Percentiles rank a stretch among this genome's conserved stretches.
phyloP scores from a whole-genome alignment of 306 rosid species.

The Gillenia trifoliata region DNA sequence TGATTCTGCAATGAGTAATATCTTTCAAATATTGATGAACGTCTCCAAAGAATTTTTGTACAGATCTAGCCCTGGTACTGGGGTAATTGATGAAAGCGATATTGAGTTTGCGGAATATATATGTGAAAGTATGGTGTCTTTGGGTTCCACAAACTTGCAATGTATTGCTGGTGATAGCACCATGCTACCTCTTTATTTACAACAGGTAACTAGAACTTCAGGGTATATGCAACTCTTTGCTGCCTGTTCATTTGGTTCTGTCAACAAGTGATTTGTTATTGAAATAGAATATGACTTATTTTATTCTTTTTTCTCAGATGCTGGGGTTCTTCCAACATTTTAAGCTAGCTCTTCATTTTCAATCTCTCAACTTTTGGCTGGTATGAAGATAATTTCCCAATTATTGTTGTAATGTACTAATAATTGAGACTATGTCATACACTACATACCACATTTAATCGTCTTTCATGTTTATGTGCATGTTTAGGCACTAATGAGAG shows the following conservation, averaged over 20 bases:
- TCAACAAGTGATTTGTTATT: background rate
- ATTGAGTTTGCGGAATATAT: constrained; percentile 69
- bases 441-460: constrained; percentile 10
- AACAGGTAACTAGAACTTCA: constrained; percentile 51
- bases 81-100: constrained; percentile 63
- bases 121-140: constrained; percentile 85
- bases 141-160: constrained; percentile 82
- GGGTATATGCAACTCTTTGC: background rate
- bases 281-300: background rate
- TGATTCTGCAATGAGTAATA: constrained; percentile 67
- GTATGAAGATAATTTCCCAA: constrained; percentile 38
- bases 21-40: constrained; percentile 75
- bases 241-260: background rate
- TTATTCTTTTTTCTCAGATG: constrained; percentile 56
- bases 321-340: constrained; percentile 74
- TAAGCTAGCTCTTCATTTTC: constrained; percentile 84
- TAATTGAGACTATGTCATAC: constrained; percentile 17
- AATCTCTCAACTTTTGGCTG: constrained; percentile 88
- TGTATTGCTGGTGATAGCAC: constrained; percentile 65
- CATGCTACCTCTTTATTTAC: constrained; percentile 56
- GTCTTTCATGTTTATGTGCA: constrained; percentile 14
- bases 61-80: constrained; percentile 47
- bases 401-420: background rate
- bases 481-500: constrained; percentile 75
- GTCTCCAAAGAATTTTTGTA: constrained; percentile 64